Conservation (phyloP, 441 rosid species). For the Eugenia klotzschiana region DNA sequence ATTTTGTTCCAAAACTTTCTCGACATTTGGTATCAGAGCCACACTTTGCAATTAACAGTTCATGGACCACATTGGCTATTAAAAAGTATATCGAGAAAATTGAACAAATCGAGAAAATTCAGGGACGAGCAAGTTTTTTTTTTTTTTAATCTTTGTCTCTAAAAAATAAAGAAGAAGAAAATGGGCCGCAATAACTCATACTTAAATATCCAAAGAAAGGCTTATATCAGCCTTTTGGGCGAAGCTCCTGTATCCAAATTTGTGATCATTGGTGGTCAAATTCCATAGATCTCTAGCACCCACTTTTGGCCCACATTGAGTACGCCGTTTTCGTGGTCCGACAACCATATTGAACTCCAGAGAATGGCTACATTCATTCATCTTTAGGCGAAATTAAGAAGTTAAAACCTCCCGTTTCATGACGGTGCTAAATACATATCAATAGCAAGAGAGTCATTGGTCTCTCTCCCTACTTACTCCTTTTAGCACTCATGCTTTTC, state of each 20-base stretch:
- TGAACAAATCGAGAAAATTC: background rate
- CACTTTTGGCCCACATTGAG: background rate
- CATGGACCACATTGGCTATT: background rate
- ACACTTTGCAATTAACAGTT: no score
- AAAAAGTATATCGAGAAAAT: background rate
- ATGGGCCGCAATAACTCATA: background rate
- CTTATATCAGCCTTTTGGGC: background rate
- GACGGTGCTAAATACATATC: background rate
- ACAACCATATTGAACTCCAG: background rate
- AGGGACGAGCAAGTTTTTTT: background rate
- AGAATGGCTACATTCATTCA: background rate
- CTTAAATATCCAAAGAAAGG: background rate
- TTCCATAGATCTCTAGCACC: background rate
- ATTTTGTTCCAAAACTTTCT: no score
- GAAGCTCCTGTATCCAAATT: background rate
- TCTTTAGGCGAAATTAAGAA: background rate
- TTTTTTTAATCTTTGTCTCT: background rate
- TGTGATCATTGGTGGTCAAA: background rate
- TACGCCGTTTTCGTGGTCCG: background rate
- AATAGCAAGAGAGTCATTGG: background rate
- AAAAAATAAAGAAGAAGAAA: background rate
- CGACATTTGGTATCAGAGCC: no score
- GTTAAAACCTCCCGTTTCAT: background rate
- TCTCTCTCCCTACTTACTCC: background rate
- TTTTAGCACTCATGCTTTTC: background rate